phyloP scores from a whole-genome alignment of 805 yeast genomes.

The Myxozyma melibiosi region DNA sequence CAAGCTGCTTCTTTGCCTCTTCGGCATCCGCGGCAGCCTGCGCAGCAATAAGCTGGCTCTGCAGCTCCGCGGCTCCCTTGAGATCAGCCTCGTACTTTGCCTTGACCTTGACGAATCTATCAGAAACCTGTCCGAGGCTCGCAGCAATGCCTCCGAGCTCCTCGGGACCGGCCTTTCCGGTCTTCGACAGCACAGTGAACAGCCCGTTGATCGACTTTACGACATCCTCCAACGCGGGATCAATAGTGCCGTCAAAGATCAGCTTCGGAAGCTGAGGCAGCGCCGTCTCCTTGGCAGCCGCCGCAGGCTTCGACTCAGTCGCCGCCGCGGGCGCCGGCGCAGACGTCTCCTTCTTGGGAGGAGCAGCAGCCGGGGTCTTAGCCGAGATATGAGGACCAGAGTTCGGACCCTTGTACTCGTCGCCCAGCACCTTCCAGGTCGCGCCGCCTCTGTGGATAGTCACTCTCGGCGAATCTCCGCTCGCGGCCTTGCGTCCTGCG shows the following conservation, averaged over 20 bases:
- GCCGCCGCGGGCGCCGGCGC: constrained; percentile 28
- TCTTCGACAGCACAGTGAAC: constrained; percentile 32
- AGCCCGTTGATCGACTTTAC: constrained; percentile 35
- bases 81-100: constrained; percentile 33
- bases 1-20: constrained; percentile 41
- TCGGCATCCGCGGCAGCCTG: constrained; percentile 34
- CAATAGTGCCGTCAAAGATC: constrained; percentile 34
- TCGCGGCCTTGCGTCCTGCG: constrained; percentile 26
- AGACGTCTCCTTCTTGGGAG: constrained; percentile 14
- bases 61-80: constrained; percentile 37
- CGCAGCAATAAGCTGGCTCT: constrained; percentile 41
- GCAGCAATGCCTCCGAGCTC: constrained; percentile 30
- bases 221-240: constrained; percentile 36
- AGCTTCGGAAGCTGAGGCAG: constrained; percentile 32
- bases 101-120: constrained; percentile 22
- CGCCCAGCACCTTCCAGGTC: constrained; percentile 31
- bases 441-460: constrained; percentile 34
- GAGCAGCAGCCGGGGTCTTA: constrained; percentile 15
- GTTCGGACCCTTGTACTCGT: constrained; percentile 33
- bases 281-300: constrained; percentile 20
- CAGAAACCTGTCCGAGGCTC: constrained; percentile 29
- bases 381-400: constrained; percentile 32
- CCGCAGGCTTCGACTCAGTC: constrained; percentile 28
- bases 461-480: constrained; percentile 22
- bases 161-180: constrained; percentile 23